Conservation (phyloP, 257 asterid genomes). For the Ligustrum vulgare region DNA sequence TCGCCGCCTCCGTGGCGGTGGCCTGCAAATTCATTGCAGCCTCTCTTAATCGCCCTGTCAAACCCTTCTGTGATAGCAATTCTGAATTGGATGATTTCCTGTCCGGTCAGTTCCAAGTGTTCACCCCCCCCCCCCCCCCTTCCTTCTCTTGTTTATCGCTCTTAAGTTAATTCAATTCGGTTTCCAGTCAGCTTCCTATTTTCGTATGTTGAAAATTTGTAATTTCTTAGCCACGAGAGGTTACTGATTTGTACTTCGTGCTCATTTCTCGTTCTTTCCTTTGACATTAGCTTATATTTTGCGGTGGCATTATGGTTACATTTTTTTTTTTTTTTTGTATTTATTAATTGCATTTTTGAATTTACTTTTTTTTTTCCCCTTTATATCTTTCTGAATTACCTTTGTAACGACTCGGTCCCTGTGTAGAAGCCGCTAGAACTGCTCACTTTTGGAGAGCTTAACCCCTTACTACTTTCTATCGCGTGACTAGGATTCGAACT, state of each 20-base stretch:
- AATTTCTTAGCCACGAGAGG: neutral
- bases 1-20: conserved; percentile 65
- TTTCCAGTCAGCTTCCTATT: neutral
- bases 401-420: neutral
- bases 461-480: too few relatives aligned
- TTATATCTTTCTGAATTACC: neutral
- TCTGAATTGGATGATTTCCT: conserved; percentile 36
- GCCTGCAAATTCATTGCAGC: conserved; percentile 48
- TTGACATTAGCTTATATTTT: neutral
- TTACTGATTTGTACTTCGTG: neutral
- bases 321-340: neutral
- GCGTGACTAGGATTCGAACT: too few relatives aligned
- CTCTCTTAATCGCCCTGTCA: conserved; percentile 42
- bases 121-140: too few relatives aligned
- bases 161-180: neutral
- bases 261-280: neutral
- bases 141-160: neutral
- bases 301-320: neutral
- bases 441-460: too few relatives aligned
- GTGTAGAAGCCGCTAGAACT: too few relatives aligned
- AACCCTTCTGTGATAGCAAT: conserved; percentile 60
- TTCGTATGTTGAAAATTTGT: neutral
- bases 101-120: conserved; percentile 45
- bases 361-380: neutral
- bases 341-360: neutral